phyloP scores from a whole-genome alignment of 306 rosid species.

The Cucumis melo region DNA sequence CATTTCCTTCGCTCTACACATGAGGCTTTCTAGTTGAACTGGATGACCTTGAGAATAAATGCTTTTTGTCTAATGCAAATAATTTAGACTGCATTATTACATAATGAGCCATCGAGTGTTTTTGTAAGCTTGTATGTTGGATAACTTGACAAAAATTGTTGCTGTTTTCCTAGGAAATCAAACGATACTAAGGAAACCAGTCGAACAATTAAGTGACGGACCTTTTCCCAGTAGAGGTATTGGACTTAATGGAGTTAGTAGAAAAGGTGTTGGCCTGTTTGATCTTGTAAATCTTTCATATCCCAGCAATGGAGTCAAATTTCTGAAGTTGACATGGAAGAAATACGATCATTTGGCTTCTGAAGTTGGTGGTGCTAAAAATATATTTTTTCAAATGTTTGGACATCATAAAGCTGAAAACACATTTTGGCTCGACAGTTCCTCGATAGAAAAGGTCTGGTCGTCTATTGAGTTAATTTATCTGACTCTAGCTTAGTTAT shows the following conservation, averaged over 20 bases:
- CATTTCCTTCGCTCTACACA: not conserved
- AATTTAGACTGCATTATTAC: not conserved
- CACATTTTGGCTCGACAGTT: conserved; percentile 97
- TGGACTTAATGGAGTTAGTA: conserved; percentile 13
- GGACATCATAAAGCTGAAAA: conserved; percentile 64
- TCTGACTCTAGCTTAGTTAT: not conserved
- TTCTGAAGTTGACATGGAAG: conserved; percentile 77
- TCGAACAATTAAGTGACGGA: conserved; percentile 17
- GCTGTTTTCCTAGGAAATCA: conserved; percentile 28
- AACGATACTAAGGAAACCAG: conserved; percentile 19
- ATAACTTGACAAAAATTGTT: conserved; percentile 20
- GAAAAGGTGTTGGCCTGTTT: conserved; percentile 17
- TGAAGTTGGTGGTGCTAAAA: conserved; percentile 73
- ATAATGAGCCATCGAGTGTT: conserved; percentile 15
- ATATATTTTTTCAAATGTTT: conserved; percentile 61
- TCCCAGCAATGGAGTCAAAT: conserved; percentile 32
- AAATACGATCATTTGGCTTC: conserved; percentile 53
- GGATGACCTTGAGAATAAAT: not conserved
- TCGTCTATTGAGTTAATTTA: conserved; percentile 6
- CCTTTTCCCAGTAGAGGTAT: conserved; percentile 14
- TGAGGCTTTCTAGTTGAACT: not conserved
- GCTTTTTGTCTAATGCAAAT: not conserved
- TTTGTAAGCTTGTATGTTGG: conserved; percentile 54
- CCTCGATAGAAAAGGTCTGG: conserved; percentile 81
- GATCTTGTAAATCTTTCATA: conserved; percentile 25